Conservation (phyloP, 176 grass and related monocot genomes). For the Raddia distichophylla region DNA sequence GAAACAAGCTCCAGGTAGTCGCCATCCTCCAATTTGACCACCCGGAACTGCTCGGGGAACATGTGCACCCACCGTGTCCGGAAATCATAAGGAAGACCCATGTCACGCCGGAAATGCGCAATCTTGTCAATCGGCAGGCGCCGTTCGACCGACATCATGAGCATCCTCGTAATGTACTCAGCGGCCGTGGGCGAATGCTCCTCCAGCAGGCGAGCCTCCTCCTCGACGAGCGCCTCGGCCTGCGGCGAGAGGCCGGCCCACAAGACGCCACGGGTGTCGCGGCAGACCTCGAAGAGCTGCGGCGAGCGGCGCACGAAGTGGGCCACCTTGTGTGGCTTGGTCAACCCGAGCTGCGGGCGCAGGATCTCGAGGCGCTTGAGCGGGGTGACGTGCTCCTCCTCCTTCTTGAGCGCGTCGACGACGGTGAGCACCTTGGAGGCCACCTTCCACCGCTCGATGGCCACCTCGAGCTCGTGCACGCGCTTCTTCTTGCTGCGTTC, state of each 20-base stretch:
- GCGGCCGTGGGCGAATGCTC: conserved; percentile 39
- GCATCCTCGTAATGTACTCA: conserved; percentile 66
- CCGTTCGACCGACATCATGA: conserved; percentile 81
- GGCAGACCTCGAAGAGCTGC: conserved; percentile 72
- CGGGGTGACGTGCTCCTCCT: conserved; percentile 73
- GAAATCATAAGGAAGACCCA: conserved; percentile 80
- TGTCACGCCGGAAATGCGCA: conserved; percentile 68
- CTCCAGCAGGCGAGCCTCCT: conserved; percentile 75
- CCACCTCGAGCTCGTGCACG: conserved; percentile 71
- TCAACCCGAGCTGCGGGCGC: conserved; percentile 65
- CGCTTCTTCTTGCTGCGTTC: conserved; percentile 80
- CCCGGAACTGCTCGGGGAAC: conserved; percentile 69
- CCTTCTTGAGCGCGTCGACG: conserved; percentile 71
- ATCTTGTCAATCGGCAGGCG: conserved; percentile 69
- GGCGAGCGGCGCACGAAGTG: conserved; percentile 78
- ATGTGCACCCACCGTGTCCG: conserved; percentile 66
- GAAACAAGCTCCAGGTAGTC: conserved; percentile 71
- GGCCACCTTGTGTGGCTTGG: conserved; percentile 69
- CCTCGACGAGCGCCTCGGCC: conserved; percentile 65
- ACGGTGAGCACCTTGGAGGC: conserved; percentile 64
- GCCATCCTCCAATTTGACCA: conserved; percentile 55
- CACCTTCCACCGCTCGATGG: conserved; percentile 77
- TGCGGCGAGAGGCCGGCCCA: conserved; percentile 65
- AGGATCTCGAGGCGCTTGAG: conserved; percentile 72
- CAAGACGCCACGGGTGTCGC: conserved; percentile 64